Base-by-base conservation (phyloP, 352 stramenopile species). In the Pythium guiyangense region DNA sequence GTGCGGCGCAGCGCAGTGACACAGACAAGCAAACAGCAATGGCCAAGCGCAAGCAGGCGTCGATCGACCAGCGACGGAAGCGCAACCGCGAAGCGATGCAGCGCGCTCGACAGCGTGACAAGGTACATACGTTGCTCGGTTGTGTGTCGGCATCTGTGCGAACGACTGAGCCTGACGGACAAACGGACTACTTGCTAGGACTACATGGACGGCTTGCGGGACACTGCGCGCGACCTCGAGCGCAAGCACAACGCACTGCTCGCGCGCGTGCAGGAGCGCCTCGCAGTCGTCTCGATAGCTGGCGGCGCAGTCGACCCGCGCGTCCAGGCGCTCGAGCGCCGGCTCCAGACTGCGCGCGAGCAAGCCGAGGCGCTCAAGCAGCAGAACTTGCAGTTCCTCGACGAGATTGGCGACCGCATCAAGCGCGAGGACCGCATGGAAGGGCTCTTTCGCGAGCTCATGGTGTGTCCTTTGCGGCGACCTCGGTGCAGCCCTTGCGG, bases 81-180 rank as follows among this genome's bases (percentile, higher is more conserved):
- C 76, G 73, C 62, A 86, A 84, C 56, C 73, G 73, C 37, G 76
- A 86, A 69, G 66, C 76, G 46, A 86, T 84, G 76, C 76, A 84
- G 59, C 76, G 75, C 25, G 64, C 75, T 5, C 67, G 75, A 0
- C 70, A 79, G 63, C 66, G 73, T 17, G 68, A 77, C 52, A 78
- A 73, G 45, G 54, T 67, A n/a, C 3, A 54, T 35, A 15, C 14
- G 2, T 10, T 42, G 35, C 10, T 42, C 35, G 14, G n/a, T n/a
- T n/a, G n/a, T n/a, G n/a, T n/a, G n/a, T n/a, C n/a, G n/a, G n/a
- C n/a, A n/a, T n/a, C n/a, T n/a, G n/a, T n/a, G n/a, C n/a, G n/a
- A n/a, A n/a, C n/a, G n/a, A n/a, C n/a, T n/a, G n/a, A n/a, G n/a
- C n/a, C n/a, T n/a, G n/a, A n/a, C n/a, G n/a, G n/a, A n/a, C n/a